Conservation (phyloP, 2,329 filamentous ascomycete genomes). For the Sclerotinia trifoliorum region DNA sequence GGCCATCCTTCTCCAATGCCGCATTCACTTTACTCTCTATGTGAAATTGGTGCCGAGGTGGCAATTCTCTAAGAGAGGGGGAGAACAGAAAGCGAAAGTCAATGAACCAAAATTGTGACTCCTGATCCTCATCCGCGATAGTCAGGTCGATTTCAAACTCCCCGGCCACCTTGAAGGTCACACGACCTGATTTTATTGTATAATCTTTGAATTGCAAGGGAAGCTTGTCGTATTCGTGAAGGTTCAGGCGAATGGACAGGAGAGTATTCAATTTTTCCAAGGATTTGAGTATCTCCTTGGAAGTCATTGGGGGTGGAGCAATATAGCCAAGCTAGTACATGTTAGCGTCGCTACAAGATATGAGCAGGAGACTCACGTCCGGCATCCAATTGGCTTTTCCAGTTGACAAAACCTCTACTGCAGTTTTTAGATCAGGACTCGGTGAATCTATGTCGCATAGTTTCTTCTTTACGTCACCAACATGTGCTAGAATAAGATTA, state of each 20-base stretch:
- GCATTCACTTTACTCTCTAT: conserved; percentile 73
- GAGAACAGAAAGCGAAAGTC: conserved; percentile 83
- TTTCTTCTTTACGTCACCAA: conserved; percentile 71
- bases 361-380: conserved; percentile 54
- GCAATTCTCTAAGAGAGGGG: conserved; percentile 62
- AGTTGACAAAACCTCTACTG: conserved; percentile 77
- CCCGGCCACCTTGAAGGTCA: conserved; percentile 76
- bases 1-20: conserved; percentile 65
- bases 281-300: conserved; percentile 70
- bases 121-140: conserved; percentile 79
- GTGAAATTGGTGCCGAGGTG: conserved; percentile 61
- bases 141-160: conserved; percentile 95
- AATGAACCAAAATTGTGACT: conserved; percentile 89
- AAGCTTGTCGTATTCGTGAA: conserved; percentile 75
- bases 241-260: conserved; percentile 76
- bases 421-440: conserved; percentile 88
- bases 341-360: conserved; percentile 25
- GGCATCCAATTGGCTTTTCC: conserved; percentile 77
- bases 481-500: conserved; percentile 56
- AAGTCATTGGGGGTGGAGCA: conserved; percentile 66
- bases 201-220: conserved; percentile 77
- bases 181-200: conserved; percentile 78
- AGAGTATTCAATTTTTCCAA: conserved; percentile 80
- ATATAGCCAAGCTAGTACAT: conserved; percentile 69
- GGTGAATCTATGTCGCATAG: conserved; percentile 73